Conservation (phyloP, 148 eudicot genomes). For the Vaccinium myrtillus region DNA sequence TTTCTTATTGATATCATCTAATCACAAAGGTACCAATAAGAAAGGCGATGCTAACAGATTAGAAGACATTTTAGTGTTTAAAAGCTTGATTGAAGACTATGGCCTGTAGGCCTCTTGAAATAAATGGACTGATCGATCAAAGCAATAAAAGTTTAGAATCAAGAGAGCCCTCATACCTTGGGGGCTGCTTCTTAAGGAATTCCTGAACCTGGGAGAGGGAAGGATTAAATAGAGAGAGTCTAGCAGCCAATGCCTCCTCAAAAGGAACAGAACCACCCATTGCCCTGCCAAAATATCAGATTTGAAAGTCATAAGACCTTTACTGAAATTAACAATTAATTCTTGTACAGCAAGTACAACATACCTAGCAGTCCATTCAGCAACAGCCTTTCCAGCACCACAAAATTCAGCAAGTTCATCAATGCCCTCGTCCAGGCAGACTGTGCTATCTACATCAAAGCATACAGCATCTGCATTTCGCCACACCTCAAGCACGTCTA, state of each 20-base stretch:
- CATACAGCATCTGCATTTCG: slow-evolving; percentile 78
- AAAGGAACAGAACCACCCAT: slow-evolving; percentile 90
- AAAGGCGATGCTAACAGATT: slow-evolving; percentile 6
- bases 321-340: neutral
- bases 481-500: slow-evolving; percentile 82
- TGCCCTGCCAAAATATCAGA: slow-evolving; percentile 47
- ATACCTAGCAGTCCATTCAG: slow-evolving; percentile 94
- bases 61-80: neutral
- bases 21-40: neutral
- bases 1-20: neutral
- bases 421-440: slow-evolving; percentile 93
- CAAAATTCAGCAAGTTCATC: slow-evolving; percentile 95
- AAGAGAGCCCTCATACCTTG: slow-evolving; percentile 45
- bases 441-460: slow-evolving; percentile 98
- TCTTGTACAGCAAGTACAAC: slow-evolving; percentile 15
- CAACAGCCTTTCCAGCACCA: slow-evolving; percentile 97
- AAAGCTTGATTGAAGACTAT: neutral
- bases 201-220: slow-evolving; percentile 62
- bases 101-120: neutral
- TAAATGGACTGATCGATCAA: neutral
- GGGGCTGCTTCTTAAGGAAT: slow-evolving; percentile 71
- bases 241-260: slow-evolving; percentile 77
- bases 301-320: neutral
- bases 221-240: slow-evolving; percentile 71
- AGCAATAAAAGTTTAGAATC: neutral